Evolutionary conservation across 2,329 filamentous ascomycete genomes (phyloP), one percentile per base, ranked within the genome.

Genomic region (Hypocrella siamensis): DNA sequence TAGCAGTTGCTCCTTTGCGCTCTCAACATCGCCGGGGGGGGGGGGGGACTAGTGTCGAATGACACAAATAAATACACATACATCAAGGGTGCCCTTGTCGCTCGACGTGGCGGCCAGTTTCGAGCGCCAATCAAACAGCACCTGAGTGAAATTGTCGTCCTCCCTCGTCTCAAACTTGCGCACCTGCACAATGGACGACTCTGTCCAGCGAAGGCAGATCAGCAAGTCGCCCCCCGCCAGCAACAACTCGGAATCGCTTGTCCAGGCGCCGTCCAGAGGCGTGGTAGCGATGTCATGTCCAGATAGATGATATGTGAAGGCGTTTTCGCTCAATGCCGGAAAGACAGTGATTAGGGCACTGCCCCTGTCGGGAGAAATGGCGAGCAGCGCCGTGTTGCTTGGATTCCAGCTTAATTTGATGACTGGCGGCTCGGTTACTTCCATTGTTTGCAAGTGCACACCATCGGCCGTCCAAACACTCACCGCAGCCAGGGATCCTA

Each of bases 351-450:
- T 54, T 3, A 70, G 49, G 7, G 67, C 60, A 22, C 66, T 66
- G 24, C 54, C 58, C 31, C 64, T 65, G 35, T 67, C 62, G 1
- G 70, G 68, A 2, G 67, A 67, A 28, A 78, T 62, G 38, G 64
- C 63, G 11, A 78, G 53, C 19, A 75, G 59, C n/a, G 61, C 59
- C 1, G 60, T 57, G 38, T 65, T 65, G 39, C 53, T 60, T 2
- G 64, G 65, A 44, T 70, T 75, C 71, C 73, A 77, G 29, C 62
- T 61, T 16, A 77, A 54, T 46, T 71, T 74, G 42, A 73, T 64
- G 30, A 77, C 58, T 11, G 72, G 71, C n/a, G 70, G 61, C 40
- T 75, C 70, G 24, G 67, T 56, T 17, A 67, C 60, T 40, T 72
- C 65, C 47, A 72, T 67, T 16, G 63, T 58, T 30, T 70, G 59